phyloP scores from a whole-genome alignment of 1,284 basidiomycete genomes.

The Flammula alnicola region DNA sequence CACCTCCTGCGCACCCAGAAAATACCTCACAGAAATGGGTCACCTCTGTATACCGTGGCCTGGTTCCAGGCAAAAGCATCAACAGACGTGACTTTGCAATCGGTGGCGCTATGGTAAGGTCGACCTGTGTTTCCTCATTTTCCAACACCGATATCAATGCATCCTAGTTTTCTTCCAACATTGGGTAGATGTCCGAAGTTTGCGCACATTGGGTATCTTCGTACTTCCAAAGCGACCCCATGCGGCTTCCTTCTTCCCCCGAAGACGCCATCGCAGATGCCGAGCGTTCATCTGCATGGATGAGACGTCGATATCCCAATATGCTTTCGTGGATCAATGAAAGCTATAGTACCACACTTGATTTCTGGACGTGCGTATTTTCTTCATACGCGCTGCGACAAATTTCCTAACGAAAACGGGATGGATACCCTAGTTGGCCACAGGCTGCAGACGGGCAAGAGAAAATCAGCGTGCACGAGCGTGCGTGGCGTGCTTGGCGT shows the following conservation, averaged over 20 bases:
- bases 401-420: not conserved
- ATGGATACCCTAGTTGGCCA: slow-evolving; percentile 49
- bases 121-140: not conserved
- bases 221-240: slow-evolving; percentile 56
- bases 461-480: too few species aligned
- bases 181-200: slow-evolving; percentile 57
- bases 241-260: slow-evolving; percentile 48
- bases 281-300: slow-evolving; percentile 51
- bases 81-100: slow-evolving; percentile 58
- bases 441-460: too few species aligned
- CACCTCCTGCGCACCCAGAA: slow-evolving; percentile 22
- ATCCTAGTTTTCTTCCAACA: slow-evolving; percentile 41
- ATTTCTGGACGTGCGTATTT: slow-evolving; percentile 47
- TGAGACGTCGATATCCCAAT: slow-evolving; percentile 53
- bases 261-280: slow-evolving; percentile 48
- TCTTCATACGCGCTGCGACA: slow-evolving; percentile 10
- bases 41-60: slow-evolving; percentile 55
- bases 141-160: not conserved
- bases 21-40: slow-evolving; percentile 31
- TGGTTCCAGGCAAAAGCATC: slow-evolving; percentile 61
- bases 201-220: slow-evolving; percentile 66
- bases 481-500: too few species aligned
- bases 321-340: slow-evolving; percentile 48
- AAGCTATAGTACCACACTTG: slow-evolving; percentile 48
- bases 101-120: slow-evolving; percentile 58